Conservation (phyloP, 805 yeast genomes). For the Candida tallmaniae region DNA sequence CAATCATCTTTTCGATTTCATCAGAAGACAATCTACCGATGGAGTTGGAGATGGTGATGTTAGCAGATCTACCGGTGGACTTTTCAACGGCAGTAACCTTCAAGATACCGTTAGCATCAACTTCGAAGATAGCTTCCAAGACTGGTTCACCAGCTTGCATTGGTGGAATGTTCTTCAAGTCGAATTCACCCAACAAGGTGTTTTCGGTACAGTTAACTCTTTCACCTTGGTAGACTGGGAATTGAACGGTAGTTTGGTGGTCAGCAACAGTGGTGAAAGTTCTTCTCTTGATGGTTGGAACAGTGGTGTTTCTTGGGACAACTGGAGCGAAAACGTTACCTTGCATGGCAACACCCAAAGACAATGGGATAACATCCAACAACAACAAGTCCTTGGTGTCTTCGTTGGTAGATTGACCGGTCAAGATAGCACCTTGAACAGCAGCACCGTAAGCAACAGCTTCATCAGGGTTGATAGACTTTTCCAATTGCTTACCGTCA, state of each 20-base stretch:
- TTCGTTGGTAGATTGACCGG: conserved; percentile 46
- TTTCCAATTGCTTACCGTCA: conserved; percentile 47
- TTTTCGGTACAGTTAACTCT: conserved; percentile 48
- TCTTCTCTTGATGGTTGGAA: conserved; percentile 48
- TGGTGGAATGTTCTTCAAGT: conserved; percentile 48
- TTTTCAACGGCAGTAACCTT: conserved; percentile 48
- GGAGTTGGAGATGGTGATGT: conserved; percentile 47
- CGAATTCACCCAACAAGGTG: conserved; percentile 49
- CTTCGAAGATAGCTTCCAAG: conserved; percentile 47
- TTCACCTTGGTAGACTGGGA: conserved; percentile 51
- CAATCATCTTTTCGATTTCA: conserved; percentile 46
- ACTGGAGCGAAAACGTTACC: conserved; percentile 49
- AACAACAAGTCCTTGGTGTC: conserved; percentile 48
- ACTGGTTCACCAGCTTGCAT: conserved; percentile 50
- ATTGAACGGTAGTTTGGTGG: conserved; percentile 47
- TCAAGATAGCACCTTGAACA: conserved; percentile 48
- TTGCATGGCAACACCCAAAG: conserved; percentile 49
- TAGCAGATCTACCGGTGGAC: conserved; percentile 47
- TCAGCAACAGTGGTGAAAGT: conserved; percentile 49
- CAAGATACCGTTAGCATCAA: conserved; percentile 49
- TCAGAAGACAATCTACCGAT: conserved; percentile 48
- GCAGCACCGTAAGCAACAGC: conserved; percentile 52
- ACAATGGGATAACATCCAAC: conserved; percentile 48
- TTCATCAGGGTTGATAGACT: conserved; percentile 48
- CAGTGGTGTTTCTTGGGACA: conserved; percentile 50